Evolutionary conservation across 2,329 filamentous ascomycete genomes (phyloP), one percentile per base, ranked within the genome.

Genomic region (Fusarium newnesense): DNA sequence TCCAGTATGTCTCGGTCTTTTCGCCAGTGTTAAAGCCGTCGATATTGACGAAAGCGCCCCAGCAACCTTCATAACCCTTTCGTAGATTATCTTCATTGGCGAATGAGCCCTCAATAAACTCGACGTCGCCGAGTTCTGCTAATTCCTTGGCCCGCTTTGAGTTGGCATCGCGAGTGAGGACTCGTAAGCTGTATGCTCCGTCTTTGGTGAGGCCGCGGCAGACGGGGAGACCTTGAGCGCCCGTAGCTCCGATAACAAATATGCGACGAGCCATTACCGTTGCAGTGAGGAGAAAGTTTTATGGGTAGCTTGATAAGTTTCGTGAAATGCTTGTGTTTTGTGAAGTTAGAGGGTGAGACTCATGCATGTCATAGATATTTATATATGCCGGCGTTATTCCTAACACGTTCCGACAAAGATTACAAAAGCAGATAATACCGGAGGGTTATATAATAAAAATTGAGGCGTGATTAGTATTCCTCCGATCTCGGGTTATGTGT

Each of bases 1-100:
- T 64, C 71, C 71, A 73, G 19, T 58, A 73, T 0, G 47, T 73
- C 2, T 73, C 71, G 2, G 71, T 73, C 44, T 73, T 73, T 19
- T 73, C 69, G 16, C 67, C 69, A 6, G 40, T 61, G 3, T 72
- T 70, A 37, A 67, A 70, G 0, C 69, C 67, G 0, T 72, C 67
- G 0, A 72, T 72, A 10, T 72, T 72, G 40, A 72, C 34, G 4
- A 72, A 70, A 1, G 67, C 67, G 5, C 64, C 64, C 40, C 53
- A 62, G 2, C 67, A 65, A 0, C 63, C 67, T 7, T 16, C 24
- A 10, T 61, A 70, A 0, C 67, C 67, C 6, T 54, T 43, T 7
- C 69, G 67, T 0, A 72, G 59, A 2, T 63, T 57, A 1, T 54
- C 59, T 8, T 72, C 67, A 0, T 44, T 67, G 4, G 69, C 67